Evolutionary conservation across 208 protist genomes (phyloP), one percentile per base, ranked within the genome.

Genomic region (Trypanosoma avium): DNA sequence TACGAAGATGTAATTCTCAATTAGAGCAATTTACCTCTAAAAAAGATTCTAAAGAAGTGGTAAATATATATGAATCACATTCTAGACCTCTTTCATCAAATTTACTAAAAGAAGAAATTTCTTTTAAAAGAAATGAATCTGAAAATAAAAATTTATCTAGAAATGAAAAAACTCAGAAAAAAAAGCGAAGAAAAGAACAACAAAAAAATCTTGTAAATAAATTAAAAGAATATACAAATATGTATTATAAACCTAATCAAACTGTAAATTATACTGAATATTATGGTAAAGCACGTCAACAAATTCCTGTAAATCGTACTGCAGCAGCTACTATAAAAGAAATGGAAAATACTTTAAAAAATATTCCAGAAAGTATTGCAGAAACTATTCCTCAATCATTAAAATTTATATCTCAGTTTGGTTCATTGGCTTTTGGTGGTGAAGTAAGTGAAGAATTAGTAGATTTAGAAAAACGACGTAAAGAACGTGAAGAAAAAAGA

Each of bases 181-280:
- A 76, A 21, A 35, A 60, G 15, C 62, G 68, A 13, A 35, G 56
- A 19, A 65, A 56, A 56, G 71, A 67, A 32, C 47, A 65, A 53
- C 40, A 21, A 40, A 26, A 30, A 33, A 68, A 67, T 26, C 53
- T 92, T 5, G 69, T 47, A 9, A 63, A 73, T 17, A 61, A 61
- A 9, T 62, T 90, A n/a, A 68, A 73, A 45, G 79, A 88, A 58
- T 88, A 90, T 49, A 76, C 82, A 45, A 62, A 69, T 27, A 40
- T 42, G 12, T 87, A 90, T 61, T 77, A 71, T n/a, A 56, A 58
- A 2, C 72, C 75, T 3, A 42, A 62, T 30, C 54, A 33, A 17
- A 42, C 49, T 13, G 52, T 80, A 47, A 86, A 68, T n/a, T 93
- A 93, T 73, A 79, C 73, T 12, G 77, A 84, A 35, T 93, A 90